phyloP scores from a whole-genome alignment of 192 early-diverging fungal species.

The Dissophora ornata region DNA sequence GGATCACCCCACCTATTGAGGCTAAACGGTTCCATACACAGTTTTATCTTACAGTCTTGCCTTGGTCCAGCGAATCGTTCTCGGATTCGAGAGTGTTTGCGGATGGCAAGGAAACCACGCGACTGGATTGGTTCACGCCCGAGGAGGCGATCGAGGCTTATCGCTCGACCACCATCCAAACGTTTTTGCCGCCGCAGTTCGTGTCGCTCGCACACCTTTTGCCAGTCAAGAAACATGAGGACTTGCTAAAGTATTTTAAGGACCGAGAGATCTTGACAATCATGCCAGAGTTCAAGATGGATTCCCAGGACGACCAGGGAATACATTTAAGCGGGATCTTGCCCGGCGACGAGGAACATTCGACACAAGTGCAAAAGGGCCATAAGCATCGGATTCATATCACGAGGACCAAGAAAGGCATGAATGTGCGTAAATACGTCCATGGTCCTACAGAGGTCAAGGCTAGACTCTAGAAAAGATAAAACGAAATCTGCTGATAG shows the following conservation, averaged over 20 bases:
- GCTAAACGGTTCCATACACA: conserved; percentile 72
- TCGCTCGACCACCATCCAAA: conserved; percentile 52
- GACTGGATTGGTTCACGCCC: conserved; percentile 77
- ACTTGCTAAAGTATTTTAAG: conserved; percentile 46
- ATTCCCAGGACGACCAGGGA: conserved; percentile 32
- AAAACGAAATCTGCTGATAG: not conserved
- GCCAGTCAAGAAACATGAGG: conserved; percentile 56
- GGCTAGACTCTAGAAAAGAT: conserved; percentile 29
- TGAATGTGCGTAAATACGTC: conserved; percentile 34
- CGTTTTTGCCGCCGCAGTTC: conserved; percentile 76
- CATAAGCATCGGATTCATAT: conserved; percentile 34
- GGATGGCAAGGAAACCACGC: conserved; percentile 71
- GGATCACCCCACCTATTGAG: conserved; percentile 71
- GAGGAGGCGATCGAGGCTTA: conserved; percentile 66
- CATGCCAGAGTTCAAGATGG: conserved; percentile 54
- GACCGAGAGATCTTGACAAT: conserved; percentile 32
- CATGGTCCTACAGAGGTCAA: conserved; percentile 34
- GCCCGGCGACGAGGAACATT: conserved; percentile 60
- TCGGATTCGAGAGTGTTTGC: conserved; percentile 41
- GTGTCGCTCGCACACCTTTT: conserved; percentile 65
- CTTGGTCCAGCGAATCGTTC: conserved; percentile 51
- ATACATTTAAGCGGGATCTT: conserved; percentile 38
- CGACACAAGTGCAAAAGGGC: conserved; percentile 21
- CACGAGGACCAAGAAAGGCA: conserved; percentile 43
- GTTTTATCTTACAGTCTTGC: conserved; percentile 72